Conservation (phyloP, 768 basidiomycete genomes). For the Pleurotus ostreatus region DNA sequence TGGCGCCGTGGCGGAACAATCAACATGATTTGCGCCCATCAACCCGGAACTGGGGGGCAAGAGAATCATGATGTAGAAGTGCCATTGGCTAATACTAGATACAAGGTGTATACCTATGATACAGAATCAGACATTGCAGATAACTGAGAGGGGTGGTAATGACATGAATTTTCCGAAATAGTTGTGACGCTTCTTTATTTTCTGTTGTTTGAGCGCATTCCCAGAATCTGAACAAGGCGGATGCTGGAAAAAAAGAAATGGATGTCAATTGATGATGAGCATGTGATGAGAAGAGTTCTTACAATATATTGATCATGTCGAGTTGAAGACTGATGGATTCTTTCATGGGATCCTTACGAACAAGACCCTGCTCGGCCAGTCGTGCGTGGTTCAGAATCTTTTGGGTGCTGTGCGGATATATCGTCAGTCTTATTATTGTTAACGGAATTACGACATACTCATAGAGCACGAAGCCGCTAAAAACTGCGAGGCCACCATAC, state of each 20-base stretch:
- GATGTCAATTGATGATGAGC: neutral
- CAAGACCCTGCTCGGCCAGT: conserved; percentile 61
- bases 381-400: conserved; percentile 79
- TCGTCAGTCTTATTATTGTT: neutral
- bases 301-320: conserved; percentile 91
- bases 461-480: conserved; percentile 81
- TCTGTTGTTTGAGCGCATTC: conserved; percentile 60
- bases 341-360: conserved; percentile 69
- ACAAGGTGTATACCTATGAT: neutral
- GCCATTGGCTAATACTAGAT: too few species aligned
- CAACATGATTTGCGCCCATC: too few species aligned
- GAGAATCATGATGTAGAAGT: too few species aligned
- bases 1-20: too few species aligned
- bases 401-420: conserved; percentile 55
- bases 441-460: conserved; percentile 50
- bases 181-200: conserved; percentile 25
- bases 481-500: conserved; percentile 87
- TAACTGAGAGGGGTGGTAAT: neutral
- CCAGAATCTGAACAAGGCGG: conserved; percentile 75
- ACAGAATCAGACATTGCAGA: neutral
- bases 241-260: conserved; percentile 38
- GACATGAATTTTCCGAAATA: neutral
- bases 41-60: too few species aligned
- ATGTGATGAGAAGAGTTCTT: conserved; percentile 16
- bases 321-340: conserved; percentile 79